These are phyloP conservation scores for Talaromyces sp. DNA, from an alignment of 2,329 filamentous ascomycete species.

Conservation along the genomic window DNA sequence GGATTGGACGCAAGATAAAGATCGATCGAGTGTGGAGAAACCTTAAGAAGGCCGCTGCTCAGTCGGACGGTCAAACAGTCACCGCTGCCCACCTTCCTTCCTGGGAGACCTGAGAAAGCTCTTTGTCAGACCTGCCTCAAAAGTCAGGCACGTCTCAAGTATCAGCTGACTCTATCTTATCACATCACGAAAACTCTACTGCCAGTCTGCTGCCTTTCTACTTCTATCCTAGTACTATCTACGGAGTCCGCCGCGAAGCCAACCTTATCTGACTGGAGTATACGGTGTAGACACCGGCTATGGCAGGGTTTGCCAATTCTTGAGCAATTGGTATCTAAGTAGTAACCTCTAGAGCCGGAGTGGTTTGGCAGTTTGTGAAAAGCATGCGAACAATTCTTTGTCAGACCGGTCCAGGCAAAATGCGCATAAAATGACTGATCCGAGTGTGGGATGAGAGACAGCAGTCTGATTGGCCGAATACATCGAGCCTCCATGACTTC, in stretches of 20 bases:
- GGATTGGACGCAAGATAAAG: background rate
- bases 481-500: constrained; percentile 7
- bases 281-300: no score
- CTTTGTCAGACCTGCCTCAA: background rate
- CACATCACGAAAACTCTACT: background rate
- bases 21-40: background rate
- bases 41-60: background rate
- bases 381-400: background rate
- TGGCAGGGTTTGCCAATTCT: no score
- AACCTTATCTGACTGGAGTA: background rate
- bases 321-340: no score
- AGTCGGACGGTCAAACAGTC: background rate
- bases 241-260: background rate
- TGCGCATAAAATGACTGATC: background rate
- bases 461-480: background rate
- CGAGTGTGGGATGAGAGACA: background rate
- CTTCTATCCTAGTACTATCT: background rate
- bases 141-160: background rate
- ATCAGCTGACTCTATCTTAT: background rate
- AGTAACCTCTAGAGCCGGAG: no score
- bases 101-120: background rate
- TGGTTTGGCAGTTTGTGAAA: background rate
- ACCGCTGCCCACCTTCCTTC: background rate
- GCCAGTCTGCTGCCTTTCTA: background rate
- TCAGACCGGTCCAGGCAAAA: background rate